phyloP scores from a whole-genome alignment of 305 asterid species.

The Solanum hybrid region DNA sequence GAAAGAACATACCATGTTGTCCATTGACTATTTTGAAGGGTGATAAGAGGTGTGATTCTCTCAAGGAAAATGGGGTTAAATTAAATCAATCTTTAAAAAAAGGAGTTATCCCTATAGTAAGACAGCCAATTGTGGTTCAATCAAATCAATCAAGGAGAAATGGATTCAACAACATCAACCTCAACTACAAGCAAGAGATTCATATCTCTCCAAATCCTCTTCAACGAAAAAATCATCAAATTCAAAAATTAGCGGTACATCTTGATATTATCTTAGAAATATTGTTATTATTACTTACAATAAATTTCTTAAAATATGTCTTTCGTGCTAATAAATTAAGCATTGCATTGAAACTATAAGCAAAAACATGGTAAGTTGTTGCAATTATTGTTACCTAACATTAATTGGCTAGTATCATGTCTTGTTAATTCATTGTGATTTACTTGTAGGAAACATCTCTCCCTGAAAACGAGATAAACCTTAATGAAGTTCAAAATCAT shows the following conservation, averaged over 20 bases:
- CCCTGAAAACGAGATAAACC: constrained; percentile 7
- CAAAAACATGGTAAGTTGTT: not conserved
- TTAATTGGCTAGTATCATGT: not conserved
- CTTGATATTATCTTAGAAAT: not conserved
- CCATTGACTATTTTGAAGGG: constrained; percentile 5
- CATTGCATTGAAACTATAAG: not conserved
- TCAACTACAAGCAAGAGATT: constrained; percentile 10
- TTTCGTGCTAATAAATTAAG: not conserved
- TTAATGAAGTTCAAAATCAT: not conserved
- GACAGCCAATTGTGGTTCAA: not conserved
- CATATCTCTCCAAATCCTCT: not conserved
- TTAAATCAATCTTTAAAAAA: not conserved
- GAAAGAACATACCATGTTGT: constrained; percentile 8
- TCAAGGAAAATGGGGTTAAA: not conserved
- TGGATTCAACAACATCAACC: constrained; percentile 7
- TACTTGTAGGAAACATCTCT: not conserved
- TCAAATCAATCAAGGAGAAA: not conserved
- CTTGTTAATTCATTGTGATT: not conserved
- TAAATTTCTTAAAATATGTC: not conserved
- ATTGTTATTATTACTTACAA: not conserved
- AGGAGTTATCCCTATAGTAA: not conserved
- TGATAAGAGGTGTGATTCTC: not conserved
- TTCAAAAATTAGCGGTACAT: not conserved
- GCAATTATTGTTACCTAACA: not conserved
- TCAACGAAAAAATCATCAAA: not conserved